Base-by-base conservation (phyloP, 441 rosid genomes). In the Omphalea diandra region DNA sequence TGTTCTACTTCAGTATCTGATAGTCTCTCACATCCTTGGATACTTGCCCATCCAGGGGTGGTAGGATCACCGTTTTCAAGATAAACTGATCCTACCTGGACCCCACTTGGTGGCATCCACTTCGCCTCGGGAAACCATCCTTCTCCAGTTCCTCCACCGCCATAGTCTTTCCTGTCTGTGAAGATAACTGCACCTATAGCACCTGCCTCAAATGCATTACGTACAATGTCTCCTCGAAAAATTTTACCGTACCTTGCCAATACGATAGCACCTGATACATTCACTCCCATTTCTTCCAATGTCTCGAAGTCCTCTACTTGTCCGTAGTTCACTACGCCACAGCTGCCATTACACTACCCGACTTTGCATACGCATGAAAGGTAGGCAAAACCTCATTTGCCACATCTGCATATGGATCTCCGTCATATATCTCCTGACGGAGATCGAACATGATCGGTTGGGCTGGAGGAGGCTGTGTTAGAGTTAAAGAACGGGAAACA, bases 91-190 rank as follows among this genome's bases (percentile, higher is more conserved):
- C 94, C 98, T 46, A 91, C 90, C 69, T 89, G 97, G 46, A 89
- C 98, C 4, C 96, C 96, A 54, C 85, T 91, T 7, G 97, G 97
- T 0, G 97, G 96, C 91, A 91, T 84, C 97, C 87, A 85, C 67
- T 66, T 87, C 5, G 77, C 78, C 11, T 76, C 84, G 0, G 94
- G 97, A 78, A 91, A 89, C 87, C 91, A 87, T 75, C 65, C 78
- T n/a, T n/a, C n/a, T 3, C 73, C 84, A 2, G 77, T 75, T 3
- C 81, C 83, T 5, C 86, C 86, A 0, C 87, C 91, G 0, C 88
- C 89, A 49, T 82, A 91, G 67, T 93, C 94, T 73, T 89, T 89
- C 83, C 85, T 85, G 41, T 91, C 96, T 0, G 96, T 82, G 47
- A 80, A 89, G 58, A 88, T 78, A 69, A 93, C 73, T 10, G 75